A percentile compares a stretch with the other conserved stretches of the same genome.
Conservation (phyloP, 2,329 filamentous ascomycete genomes). For the Bipolaris sorokiniana region DNA sequence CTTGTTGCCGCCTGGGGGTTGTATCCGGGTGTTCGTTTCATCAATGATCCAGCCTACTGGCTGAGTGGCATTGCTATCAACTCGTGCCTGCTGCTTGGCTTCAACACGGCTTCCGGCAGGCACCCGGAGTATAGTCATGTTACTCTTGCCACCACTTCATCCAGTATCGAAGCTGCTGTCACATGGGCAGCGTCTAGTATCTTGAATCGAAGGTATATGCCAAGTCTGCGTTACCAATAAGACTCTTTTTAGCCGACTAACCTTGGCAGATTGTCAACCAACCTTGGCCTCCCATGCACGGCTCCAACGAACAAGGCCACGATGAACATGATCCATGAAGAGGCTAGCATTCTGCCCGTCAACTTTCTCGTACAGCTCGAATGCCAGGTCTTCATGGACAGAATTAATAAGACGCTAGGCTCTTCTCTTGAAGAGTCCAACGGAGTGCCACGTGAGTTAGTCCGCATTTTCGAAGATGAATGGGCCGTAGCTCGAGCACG, state of each 20-base stretch:
- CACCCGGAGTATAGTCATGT: not conserved
- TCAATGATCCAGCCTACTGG: conserved; percentile 1
- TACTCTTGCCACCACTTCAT: not conserved
- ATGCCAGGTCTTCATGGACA: not conserved
- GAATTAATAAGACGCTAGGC: not conserved
- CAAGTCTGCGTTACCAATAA: not conserved
- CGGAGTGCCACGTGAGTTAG: not conserved
- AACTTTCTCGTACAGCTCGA: not conserved
- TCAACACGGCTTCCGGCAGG: not conserved
- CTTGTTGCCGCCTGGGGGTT: not conserved
- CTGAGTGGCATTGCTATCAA: not conserved
- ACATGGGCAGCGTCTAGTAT: not conserved
- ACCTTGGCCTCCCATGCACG: not conserved
- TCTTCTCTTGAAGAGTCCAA: not conserved
- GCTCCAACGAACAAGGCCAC: not conserved
- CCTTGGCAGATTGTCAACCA: not conserved
- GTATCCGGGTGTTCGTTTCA: not conserved
- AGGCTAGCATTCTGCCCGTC: not conserved
- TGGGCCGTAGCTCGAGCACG: not conserved
- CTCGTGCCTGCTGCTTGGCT: conserved; percentile 1
- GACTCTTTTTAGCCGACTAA: not conserved
- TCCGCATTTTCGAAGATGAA: not conserved
- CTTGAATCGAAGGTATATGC: not conserved
- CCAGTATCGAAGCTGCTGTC: not conserved
- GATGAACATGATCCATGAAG: not conserved